Evolutionary conservation across 2,329 filamentous ascomycete genomes (phyloP).

Genomic region (Samsoniella hepiali): DNA sequence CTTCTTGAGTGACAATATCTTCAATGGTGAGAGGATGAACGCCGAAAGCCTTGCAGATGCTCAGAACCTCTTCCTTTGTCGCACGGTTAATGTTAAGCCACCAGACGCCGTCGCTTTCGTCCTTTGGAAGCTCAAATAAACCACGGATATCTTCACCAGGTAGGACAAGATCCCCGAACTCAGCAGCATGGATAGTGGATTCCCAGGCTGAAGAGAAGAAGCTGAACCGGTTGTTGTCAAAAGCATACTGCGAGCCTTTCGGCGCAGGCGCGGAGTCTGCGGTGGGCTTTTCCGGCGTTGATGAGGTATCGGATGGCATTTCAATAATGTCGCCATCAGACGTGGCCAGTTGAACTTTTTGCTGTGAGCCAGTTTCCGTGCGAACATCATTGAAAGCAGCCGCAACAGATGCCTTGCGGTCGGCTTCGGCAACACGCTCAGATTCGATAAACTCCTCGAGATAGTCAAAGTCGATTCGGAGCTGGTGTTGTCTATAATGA

Average conservation of each 20-base stretch:
- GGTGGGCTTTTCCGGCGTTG: conserved; percentile 47
- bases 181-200: conserved; percentile 85
- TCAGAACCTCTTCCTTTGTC: conserved; percentile 80
- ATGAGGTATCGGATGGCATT: conserved; percentile 44
- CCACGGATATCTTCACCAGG: conserved; percentile 87
- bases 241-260: conserved; percentile 32
- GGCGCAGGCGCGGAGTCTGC: conserved; percentile 31
- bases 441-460: conserved; percentile 84
- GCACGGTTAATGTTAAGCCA: conserved; percentile 95
- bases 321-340: conserved; percentile 56
- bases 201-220: conserved; percentile 97
- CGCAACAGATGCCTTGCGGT: conserved; percentile 45
- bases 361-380: conserved; percentile 26
- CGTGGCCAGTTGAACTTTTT: conserved; percentile 42
- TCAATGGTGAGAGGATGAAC: conserved; percentile 95
- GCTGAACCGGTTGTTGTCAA: conserved; percentile 79
- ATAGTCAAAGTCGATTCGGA: conserved; percentile 88
- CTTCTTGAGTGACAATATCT: conserved; percentile 92
- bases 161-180: conserved; percentile 82
- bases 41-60: conserved; percentile 89
- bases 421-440: conserved; percentile 49
- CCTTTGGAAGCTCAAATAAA: conserved; percentile 68
- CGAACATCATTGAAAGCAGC: conserved; percentile 35
- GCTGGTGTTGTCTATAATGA: conserved; percentile 59
- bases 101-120: conserved; percentile 79